Base-by-base conservation (phyloP, 208 protist genomes). In the Angomonas deanei region DNA sequence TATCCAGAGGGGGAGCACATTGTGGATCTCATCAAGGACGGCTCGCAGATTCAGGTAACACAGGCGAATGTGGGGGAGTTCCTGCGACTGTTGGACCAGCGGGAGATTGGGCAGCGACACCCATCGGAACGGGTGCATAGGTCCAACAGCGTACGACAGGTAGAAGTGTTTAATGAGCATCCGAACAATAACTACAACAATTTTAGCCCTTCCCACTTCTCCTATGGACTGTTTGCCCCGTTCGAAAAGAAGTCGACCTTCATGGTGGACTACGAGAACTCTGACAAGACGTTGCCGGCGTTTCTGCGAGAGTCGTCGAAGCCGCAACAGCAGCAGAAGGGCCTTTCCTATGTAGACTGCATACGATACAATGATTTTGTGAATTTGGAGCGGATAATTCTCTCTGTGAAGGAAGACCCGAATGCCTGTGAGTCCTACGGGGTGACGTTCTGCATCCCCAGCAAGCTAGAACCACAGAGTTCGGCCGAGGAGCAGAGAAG, bases 131-230 rank as follows among this genome's bases (percentile, higher is more conserved):
- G 68, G 5, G 68, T 92, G 61, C 85, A 82, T 66, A 72, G 85
- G 28, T 74, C 80, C 10, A 79, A 85, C 58, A 89, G 82, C 52
- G 73, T 92, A 3, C 74, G 77, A 24, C 81, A 69, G 34, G 60
- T 92, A 31, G 76, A 89, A 24, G 76, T 86, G 34, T 48, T 53
- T 27, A 58, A 39, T 42, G 46, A 58, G 31, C 34, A 30, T 2
- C 61, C 64, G 1, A 57, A 76, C 34, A 70, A 71, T 24, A 82
- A 85, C 13, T 67, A 77, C 17, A 58, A 76, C 0, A 80, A 82
- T 38, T 92, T 92, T 68, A 88, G 80, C 60, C 86, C 86, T 0
- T 82, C 86, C 0, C 86, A 92, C 71, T 92, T 92, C 55, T 79
- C 63, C 0, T 72, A 88, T 59, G 80, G 74, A 47, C 78, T 92